Base-by-base conservation (phyloP, 176 grass and related monocot genomes). In the Triticum urartu region DNA sequence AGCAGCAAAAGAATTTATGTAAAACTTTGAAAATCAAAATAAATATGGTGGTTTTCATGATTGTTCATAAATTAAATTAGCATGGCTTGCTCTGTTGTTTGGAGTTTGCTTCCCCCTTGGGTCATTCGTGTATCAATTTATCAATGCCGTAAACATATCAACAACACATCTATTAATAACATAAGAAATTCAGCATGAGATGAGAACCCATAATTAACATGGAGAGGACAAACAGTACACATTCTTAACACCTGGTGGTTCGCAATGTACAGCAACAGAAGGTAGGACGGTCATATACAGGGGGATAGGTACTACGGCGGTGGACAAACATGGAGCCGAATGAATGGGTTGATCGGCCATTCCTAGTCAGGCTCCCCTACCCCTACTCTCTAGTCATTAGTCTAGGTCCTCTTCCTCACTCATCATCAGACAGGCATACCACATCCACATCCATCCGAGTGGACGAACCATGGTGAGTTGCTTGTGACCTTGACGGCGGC, bases 361-460 rank as follows among this genome's bases (percentile, higher is more conserved):
- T 59, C 6, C 56, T 59, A 3, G 56, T 59, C 56, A 59, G 56
- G 56, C 56, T 59, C 20, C 56, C 50, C 56, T 59, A 21, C 56
- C 20, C 56, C 56, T 54, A 54, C 50, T 59, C 56, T 59, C 56
- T 9, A 59, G 56, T 9, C 56, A 21, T 7, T 9, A 59, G 56
- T 59, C 56, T 21, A 59, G 2, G 20, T 21, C 56, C 56, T 58
- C 54, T 59, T 21, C 18, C 56, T 59, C 56, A 59, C 17, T 91
- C 89, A 39, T 91, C 85, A 75, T 87, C 85, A 39, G 89, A 91
- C 75, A 91, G 36, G 81, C 85, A 91, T 28, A 91, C 81, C 66
- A 91, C 67, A 61, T 80, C 69, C 56, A 59, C 56, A 59, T 59
- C 56, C 56, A 59, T 54, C 15, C 50, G 50, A 54, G 50, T 54